Base-by-base conservation (phyloP, 139 green algal genomes). In the Haematococcus lacustris region DNA sequence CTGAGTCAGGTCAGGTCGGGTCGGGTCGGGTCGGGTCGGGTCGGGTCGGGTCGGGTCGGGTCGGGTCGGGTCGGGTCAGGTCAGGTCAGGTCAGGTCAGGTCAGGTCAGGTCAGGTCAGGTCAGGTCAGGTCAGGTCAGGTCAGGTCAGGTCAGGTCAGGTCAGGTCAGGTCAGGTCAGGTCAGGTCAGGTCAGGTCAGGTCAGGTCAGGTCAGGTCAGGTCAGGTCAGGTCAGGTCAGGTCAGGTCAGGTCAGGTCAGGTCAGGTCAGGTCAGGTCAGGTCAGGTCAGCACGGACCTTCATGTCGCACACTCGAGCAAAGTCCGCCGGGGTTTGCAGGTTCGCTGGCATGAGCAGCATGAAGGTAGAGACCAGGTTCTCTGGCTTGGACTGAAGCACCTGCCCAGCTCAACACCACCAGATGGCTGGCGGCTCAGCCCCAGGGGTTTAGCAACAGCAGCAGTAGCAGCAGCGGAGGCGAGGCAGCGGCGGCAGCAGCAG, bases 331-430 rank as follows among this genome's bases (percentile, higher is more conserved):
- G 61, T 78, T 74, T 88, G 82, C 5, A 73, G 38, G 13, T 25
- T 39, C 1, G 78, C 53, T 2, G 85, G 85, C 82, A 90, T 86
- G 26, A 90, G 78, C 74, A 90, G 72, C 62, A 85, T 51, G 69
- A 82, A 90, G 0, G 78, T 88, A 59, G 88, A 82, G n/a, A 88
- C 80, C 40, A 90, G 70, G 62, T 85, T 80, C 74, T 90, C 85
- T 3, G 85, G 80, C 47, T 82, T 82, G 17, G 72, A 66, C 73
- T 87, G 76, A 26, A 78, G 71, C 40, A 84, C 77, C 57, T 69
- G 68, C 68, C 3, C 33, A 43, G 61, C n/a, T n/a, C n/a, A n/a
- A n/a, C n/a, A n/a, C n/a, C n/a, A n/a, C n/a, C n/a, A n/a, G n/a
- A n/a, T n/a, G n/a, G n/a, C n/a, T n/a, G n/a, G n/a, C n/a, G n/a